These are phyloP conservation scores for Kwoniella bestiolae DNA, from an alignment of 768 basidiomycete genomes.

Conservation along the genomic window DNA sequence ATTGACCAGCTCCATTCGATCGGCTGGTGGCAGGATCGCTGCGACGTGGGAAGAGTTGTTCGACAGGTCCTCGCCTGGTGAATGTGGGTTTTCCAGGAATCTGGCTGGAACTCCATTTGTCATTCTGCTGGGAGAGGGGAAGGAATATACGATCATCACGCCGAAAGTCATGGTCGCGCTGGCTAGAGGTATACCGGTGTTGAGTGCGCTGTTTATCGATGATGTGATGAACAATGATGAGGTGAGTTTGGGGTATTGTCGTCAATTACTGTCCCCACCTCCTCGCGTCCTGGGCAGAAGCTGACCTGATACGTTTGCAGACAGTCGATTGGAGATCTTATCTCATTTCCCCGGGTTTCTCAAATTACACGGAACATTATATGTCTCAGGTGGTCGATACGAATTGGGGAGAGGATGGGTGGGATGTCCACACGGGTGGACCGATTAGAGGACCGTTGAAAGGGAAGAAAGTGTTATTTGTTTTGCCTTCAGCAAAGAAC, in stretches of 20 bases:
- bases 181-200: constrained; percentile 82
- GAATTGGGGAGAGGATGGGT: constrained; percentile 62
- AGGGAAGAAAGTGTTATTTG: constrained; percentile 34
- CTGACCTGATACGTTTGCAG: constrained; percentile 39
- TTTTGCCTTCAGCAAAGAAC: constrained; percentile 20
- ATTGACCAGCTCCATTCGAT: neutral
- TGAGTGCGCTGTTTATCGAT: constrained; percentile 64
- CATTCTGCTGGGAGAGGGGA: constrained; percentile 17
- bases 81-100: constrained; percentile 16
- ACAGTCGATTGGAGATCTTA: constrained; percentile 66
- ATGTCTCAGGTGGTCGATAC: constrained; percentile 63
- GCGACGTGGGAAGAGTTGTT: constrained; percentile 31
- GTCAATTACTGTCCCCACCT: too few relatives aligned
- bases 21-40: constrained; percentile 23
- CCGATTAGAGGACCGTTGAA: constrained; percentile 30
- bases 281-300: too few relatives aligned
- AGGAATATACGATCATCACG: constrained; percentile 60
- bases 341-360: constrained; percentile 65
- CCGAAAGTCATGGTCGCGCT: constrained; percentile 81
- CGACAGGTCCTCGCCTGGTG: constrained; percentile 6
- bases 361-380: constrained; percentile 59
- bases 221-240: constrained; percentile 7
- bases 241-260: constrained; percentile 28
- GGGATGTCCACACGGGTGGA: constrained; percentile 56
- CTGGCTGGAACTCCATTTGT: constrained; percentile 25